These are phyloP conservation scores for Rutstroemia sp. DNA, from an alignment of 2,329 filamentous ascomycete species.

Conservation along the genomic window DNA sequence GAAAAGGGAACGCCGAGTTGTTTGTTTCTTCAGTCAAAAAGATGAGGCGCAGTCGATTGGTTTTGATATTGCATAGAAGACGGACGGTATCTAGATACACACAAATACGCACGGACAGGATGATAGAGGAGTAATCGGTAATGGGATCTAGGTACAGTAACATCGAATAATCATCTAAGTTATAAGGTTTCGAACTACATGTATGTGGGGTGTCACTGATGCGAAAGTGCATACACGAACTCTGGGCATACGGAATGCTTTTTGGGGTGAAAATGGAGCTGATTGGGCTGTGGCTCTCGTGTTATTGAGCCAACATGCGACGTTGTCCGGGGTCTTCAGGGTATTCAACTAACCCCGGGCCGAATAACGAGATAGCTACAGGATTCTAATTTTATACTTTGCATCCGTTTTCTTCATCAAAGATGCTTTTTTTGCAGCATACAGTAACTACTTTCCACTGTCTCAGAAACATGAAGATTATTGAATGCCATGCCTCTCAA, in stretches of 20 bases:
- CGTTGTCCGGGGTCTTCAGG: background rate
- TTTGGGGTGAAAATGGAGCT: background rate
- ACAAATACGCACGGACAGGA: background rate
- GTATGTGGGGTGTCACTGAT: background rate
- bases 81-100: background rate
- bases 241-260: background rate
- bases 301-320: background rate
- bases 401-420: background rate
- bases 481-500: background rate
- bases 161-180: background rate
- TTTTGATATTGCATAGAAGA: background rate
- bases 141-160: background rate
- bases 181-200: background rate
- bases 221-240: slow-evolving; percentile 6
- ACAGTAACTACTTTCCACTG: too few species aligned
- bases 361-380: background rate
- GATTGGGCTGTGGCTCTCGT: background rate
- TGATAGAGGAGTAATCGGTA: background rate
- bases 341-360: background rate
- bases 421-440: too few species aligned
- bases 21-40: background rate
- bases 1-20: background rate
- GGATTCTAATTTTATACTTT: background rate
- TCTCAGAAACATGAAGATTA: too few species aligned
- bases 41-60: background rate